Evolutionary conservation across 495 filamentous ascomycete species (phyloP).

Genomic region (Penicillium arizonense): DNA sequence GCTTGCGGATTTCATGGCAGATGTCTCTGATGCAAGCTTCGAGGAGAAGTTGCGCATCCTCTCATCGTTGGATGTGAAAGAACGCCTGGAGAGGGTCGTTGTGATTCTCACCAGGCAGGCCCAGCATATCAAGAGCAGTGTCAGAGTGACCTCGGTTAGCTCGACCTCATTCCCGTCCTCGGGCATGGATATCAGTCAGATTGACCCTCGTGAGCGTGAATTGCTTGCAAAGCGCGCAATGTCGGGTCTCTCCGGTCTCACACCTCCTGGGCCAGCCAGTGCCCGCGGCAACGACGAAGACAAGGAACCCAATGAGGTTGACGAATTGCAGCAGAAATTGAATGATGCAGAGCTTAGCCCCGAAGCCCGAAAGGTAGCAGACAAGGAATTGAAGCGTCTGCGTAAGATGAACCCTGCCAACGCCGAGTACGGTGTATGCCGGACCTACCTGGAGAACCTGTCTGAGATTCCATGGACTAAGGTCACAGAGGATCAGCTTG

Average conservation of each 20-base stretch:
- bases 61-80: conserved; percentile 68
- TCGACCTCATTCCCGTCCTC: conserved; percentile 54
- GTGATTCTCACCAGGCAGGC: conserved; percentile 79
- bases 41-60: conserved; percentile 89
- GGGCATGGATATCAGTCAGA: conserved; percentile 53
- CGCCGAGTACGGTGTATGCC: conserved; percentile 89
- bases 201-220: conserved; percentile 53
- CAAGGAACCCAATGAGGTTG: conserved; percentile 78
- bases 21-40: conserved; percentile 77
- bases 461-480: conserved; percentile 93
- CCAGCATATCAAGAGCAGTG: conserved; percentile 73
- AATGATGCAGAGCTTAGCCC: conserved; percentile 74
- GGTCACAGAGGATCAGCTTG: conserved; percentile 82
- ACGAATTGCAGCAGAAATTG: conserved; percentile 84
- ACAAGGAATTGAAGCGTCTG: conserved; percentile 82
- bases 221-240: conserved; percentile 50
- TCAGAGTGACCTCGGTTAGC: conserved; percentile 72
- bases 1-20: conserved; percentile 95
- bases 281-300: conserved; percentile 57
- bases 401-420: conserved; percentile 94
- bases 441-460: conserved; percentile 94
- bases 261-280: conserved; percentile 47
- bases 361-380: conserved; percentile 80
- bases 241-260: conserved; percentile 50
- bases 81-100: conserved; percentile 75